Percentiles rank a stretch among this genome's conserved stretches.
phyloP scores from a whole-genome alignment of 78 protist species.

The Dictyostelium brefeldianum region DNA sequence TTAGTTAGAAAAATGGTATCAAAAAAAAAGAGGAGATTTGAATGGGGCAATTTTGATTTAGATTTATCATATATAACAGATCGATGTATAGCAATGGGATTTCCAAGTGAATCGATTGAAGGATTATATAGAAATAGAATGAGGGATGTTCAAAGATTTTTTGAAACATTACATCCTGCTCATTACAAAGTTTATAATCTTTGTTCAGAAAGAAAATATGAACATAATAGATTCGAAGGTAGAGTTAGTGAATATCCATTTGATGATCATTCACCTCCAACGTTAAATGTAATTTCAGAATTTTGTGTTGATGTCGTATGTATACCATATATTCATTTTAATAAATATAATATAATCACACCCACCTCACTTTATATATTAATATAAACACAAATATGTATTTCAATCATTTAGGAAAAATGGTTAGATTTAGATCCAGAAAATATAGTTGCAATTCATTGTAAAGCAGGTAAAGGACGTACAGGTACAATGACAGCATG shows the following conservation, averaged over 20 bases:
- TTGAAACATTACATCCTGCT: slow-evolving; percentile 46
- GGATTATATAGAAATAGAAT: slow-evolving; percentile 65
- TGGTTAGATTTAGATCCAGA: slow-evolving; percentile 60
- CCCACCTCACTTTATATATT: background rate
- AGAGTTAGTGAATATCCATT: slow-evolving; percentile 86
- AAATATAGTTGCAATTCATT: slow-evolving; percentile 75
- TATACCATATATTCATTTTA: background rate
- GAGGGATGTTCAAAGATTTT: slow-evolving; percentile 83
- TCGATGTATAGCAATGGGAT: slow-evolving; percentile 82
- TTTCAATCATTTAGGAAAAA: background rate
- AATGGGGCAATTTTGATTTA: slow-evolving; percentile 72
- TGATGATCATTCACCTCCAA: slow-evolving; percentile 89
- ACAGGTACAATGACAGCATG: slow-evolving; percentile 81
- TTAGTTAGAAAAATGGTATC: slow-evolving; percentile 79
- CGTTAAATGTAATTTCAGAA: slow-evolving; percentile 55
- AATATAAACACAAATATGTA: background rate
- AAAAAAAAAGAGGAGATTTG: slow-evolving; percentile 81
- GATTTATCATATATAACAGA: slow-evolving; percentile 73
- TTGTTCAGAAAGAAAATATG: slow-evolving; percentile 90
- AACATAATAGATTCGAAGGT: slow-evolving; percentile 74
- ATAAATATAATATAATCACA: background rate
- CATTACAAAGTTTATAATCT: slow-evolving; percentile 88
- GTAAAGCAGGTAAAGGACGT: slow-evolving; percentile 86
- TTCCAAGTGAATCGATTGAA: slow-evolving; percentile 73
- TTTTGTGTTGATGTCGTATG: slow-evolving; percentile 72